phyloP scores from a whole-genome alignment of 1,284 basidiomycete genomes.

The Termitomyces sp. region DNA sequence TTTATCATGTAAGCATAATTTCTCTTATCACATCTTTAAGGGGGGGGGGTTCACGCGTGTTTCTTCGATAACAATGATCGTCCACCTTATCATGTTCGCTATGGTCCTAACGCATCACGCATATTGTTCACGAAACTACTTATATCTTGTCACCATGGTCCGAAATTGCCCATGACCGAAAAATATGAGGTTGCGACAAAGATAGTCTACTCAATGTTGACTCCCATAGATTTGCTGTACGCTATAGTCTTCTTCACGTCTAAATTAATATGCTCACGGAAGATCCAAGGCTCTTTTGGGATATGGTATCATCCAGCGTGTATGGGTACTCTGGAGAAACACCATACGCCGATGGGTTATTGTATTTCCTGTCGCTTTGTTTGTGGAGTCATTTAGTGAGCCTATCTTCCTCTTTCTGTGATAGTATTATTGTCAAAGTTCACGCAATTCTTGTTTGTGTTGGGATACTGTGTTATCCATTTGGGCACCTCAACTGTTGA shows the following conservation, averaged over 20 bases:
- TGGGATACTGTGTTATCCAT: constrained; percentile 6
- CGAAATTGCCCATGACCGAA: neutral
- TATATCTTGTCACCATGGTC: neutral
- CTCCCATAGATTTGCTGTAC: neutral
- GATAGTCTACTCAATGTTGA: neutral
- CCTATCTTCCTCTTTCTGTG: neutral
- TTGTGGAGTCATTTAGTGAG: neutral
- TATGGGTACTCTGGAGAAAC: constrained; percentile 3
- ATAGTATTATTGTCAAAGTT: no score
- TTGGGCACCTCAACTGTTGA: constrained; percentile 9
- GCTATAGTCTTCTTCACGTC: neutral
- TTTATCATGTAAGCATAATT: no score
- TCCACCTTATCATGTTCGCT: constrained; percentile 5
- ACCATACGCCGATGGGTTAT: neutral
- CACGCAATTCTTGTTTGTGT: neutral
- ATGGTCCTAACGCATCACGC: constrained; percentile 3
- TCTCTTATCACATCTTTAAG: no score
- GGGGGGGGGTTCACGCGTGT: neutral
- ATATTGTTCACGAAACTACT: constrained; percentile 4
- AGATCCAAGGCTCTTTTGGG: neutral
- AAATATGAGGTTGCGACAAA: no score
- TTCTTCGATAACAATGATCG: neutral
- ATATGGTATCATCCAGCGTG: neutral
- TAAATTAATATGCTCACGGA: neutral
- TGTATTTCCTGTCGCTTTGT: neutral